Conservation (phyloP, 768 basidiomycete genomes). For the Lactarius trivialis region DNA sequence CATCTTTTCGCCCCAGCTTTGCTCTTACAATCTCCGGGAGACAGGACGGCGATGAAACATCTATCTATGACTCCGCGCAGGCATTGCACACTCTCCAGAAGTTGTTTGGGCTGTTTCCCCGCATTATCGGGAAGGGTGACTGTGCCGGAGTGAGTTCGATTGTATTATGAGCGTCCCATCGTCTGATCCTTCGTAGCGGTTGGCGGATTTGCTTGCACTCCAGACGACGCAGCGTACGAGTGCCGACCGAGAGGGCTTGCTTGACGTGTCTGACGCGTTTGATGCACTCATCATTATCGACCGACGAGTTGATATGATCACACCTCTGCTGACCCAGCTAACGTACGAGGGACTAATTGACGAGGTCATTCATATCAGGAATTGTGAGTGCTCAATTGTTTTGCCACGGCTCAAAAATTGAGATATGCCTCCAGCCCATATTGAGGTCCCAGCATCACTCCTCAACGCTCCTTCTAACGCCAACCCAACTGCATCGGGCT, state of each 20-base stretch:
- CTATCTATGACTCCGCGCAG: constrained; percentile 83
- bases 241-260: constrained; percentile 35
- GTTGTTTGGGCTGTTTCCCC: constrained; percentile 83
- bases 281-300: constrained; percentile 89
- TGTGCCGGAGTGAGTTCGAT: constrained; percentile 54
- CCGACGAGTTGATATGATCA: constrained; percentile 89
- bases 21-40: constrained; percentile 10
- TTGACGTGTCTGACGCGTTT: constrained; percentile 51
- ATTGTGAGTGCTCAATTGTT: constrained; percentile 50
- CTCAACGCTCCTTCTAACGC: constrained; percentile 48
- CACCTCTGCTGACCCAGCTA: constrained; percentile 89
- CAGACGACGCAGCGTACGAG: constrained; percentile 42
- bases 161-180: neutral
- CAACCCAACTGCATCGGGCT: constrained; percentile 30
- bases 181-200: constrained; percentile 43
- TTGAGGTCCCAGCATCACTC: constrained; percentile 71
- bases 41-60: constrained; percentile 89
- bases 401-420: neutral
- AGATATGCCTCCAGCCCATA: constrained; percentile 47
- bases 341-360: constrained; percentile 97
- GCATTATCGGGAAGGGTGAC: constrained; percentile 91
- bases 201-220: constrained; percentile 64
- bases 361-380: constrained; percentile 83
- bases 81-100: constrained; percentile 79
- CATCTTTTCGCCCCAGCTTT: neutral